Conservation (phyloP, 2,329 filamentous ascomycete species). For the Hypoxylon sp. region DNA sequence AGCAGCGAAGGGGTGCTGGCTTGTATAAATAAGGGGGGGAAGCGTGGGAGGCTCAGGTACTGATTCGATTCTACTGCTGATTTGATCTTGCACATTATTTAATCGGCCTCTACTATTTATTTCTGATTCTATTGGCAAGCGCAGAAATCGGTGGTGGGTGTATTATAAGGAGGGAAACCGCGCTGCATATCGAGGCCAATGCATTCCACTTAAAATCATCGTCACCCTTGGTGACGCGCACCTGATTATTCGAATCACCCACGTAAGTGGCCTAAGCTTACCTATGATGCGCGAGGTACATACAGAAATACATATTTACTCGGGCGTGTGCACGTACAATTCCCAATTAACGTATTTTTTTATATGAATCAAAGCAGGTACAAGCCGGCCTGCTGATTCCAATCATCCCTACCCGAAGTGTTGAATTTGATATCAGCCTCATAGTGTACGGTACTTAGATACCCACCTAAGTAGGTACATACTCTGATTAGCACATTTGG, state of each 20-base stretch:
- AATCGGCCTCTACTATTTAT: background rate
- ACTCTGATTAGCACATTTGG: too few relatives aligned
- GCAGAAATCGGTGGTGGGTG: background rate
- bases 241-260: background rate
- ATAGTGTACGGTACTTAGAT: too few relatives aligned
- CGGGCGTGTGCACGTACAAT: too few relatives aligned
- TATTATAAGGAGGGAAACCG: background rate
- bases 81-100: background rate
- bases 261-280: background rate
- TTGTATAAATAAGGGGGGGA: background rate
- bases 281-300: background rate
- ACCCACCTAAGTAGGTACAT: too few relatives aligned
- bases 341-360: too few relatives aligned
- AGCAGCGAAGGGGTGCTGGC: background rate
- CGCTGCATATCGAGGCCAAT: background rate
- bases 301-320: background rate
- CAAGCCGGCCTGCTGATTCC: too few relatives aligned
- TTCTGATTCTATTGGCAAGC: background rate
- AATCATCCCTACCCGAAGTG: too few relatives aligned
- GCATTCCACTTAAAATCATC: conserved; percentile 15
- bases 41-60: background rate
- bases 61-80: background rate
- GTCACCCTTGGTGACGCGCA: conserved; percentile 12
- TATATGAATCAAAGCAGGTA: too few relatives aligned
- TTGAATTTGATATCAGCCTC: too few relatives aligned